Base-by-base conservation (phyloP, 2,329 filamentous ascomycete species). In the Xylaria digitata region DNA sequence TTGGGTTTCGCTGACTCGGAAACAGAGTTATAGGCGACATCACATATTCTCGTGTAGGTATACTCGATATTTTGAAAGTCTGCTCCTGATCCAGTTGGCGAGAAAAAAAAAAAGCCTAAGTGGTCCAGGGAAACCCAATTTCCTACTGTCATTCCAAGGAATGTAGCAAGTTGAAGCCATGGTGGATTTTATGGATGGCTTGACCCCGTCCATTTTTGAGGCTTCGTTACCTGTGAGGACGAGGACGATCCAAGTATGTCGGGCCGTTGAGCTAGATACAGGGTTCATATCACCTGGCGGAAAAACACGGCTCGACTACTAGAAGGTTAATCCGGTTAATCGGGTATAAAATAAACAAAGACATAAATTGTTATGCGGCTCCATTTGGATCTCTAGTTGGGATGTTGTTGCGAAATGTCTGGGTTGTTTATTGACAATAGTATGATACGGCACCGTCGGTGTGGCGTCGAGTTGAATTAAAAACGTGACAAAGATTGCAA, bases 1-100 rank as follows among this genome's bases (percentile, higher is more conserved):
- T 49, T 60, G 30, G 30, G 40, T n/a, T 48, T 54, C 32, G 34
- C n/a, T 40, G 11, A 11, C 13, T 15, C 3, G n/a, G 17, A 46
- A 61, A 50, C 34, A 55, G 43, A 40, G 49, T 55, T 45, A 21
- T 45, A 8, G 3, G 49, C 40, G 40, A 8, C 48, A 61, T 53
- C 26, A 53, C n/a, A 26, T 1, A 11, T 26, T 37, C 26, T 34
- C 26, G 17, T 23, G 37, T 43, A 43, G 19, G 53, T 43, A 15
- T 55, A 3, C 15, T 15, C 6, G 6, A 42, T 26, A 6, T 13
- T 23, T n/a, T 30, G 21, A 43, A 30, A 43, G 15, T 26, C 21
- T n/a, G 21, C 6, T 30, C 6, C 13, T 4, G 13, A 55, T 3
- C 34, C 11, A 6, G 19, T 23, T 19, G 21, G 21, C 17, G 21